Evolutionary conservation across 495 filamentous ascomycete genomes (phyloP).

Genomic region (Xylaria grammica): DNA sequence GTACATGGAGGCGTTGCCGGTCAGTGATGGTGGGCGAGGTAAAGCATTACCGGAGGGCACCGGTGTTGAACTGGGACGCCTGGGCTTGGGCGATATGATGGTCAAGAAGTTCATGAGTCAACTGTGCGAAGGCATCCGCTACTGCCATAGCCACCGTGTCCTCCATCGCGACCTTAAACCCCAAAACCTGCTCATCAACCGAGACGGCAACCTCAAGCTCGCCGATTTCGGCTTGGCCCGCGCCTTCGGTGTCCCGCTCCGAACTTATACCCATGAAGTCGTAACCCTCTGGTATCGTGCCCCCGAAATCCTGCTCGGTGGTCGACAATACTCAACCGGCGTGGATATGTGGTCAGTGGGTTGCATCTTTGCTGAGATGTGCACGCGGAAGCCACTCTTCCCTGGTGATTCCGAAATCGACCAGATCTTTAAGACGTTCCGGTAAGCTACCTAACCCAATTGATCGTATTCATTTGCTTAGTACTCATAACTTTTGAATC

Average conservation of each 20-base stretch:
- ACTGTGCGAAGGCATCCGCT: constrained; percentile 86
- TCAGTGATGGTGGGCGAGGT: constrained; percentile 86
- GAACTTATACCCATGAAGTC: constrained; percentile 98
- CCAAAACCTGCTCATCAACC: constrained; percentile 94
- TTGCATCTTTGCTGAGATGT: constrained; percentile 99
- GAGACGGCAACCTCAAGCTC: constrained; percentile 94
- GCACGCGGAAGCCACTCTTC: constrained; percentile 95
- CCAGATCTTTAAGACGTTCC: constrained; percentile 99
- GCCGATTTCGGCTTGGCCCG: constrained; percentile 97
- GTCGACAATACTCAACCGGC: constrained; percentile 96
- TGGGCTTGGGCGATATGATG: constrained; percentile 88
- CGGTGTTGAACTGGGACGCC: constrained; percentile 62
- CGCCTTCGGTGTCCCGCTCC: constrained; percentile 93
- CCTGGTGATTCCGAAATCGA: constrained; percentile 99
- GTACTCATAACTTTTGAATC: neutral
- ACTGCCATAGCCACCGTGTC: constrained; percentile 94
- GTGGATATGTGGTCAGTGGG: constrained; percentile 99
- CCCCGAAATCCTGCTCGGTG: constrained; percentile 96
- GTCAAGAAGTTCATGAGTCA: constrained; percentile 98
- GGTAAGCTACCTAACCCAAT: constrained; percentile 54
- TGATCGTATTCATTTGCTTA: neutral
- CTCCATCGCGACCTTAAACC: constrained; percentile 97
- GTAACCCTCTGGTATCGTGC: constrained; percentile 98
- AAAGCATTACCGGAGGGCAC: constrained; percentile 86
- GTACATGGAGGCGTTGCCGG: constrained; percentile 97